Conservation (phyloP, 2,329 filamentous ascomycete species). For the Apiospora malaysiana region DNA sequence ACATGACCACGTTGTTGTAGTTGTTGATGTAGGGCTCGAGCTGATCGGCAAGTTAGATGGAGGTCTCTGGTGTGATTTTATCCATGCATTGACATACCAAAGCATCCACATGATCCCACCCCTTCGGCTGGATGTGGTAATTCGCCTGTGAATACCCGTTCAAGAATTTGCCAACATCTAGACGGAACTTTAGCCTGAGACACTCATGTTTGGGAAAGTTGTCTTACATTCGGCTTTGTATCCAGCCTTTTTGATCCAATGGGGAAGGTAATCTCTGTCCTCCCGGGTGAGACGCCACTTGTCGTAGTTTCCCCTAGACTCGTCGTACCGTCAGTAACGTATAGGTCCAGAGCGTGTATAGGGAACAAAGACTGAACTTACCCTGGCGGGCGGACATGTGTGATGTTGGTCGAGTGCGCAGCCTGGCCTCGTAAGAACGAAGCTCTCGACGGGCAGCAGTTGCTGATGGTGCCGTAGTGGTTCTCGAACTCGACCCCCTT, state of each 20-base stretch:
- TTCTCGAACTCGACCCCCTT: conserved; percentile 35
- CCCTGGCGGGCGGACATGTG: conserved; percentile 25
- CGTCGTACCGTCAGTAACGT: neutral
- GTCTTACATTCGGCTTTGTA: conserved; percentile 28
- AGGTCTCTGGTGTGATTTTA: no score
- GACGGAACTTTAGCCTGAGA: neutral
- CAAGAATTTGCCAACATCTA: conserved; percentile 22
- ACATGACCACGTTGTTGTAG: conserved; percentile 23
- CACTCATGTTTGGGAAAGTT: neutral
- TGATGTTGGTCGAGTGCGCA: conserved; percentile 38
- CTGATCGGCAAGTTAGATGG: neutral
- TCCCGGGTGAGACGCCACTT: conserved; percentile 27
- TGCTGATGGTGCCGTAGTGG: conserved; percentile 37
- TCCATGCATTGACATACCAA: neutral
- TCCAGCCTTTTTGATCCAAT: conserved; percentile 28
- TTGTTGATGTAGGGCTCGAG: conserved; percentile 23
- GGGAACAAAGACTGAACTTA: neutral
- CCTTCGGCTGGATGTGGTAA: conserved; percentile 4
- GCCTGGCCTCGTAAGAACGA: conserved; percentile 33
- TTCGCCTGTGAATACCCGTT: conserved; percentile 19
- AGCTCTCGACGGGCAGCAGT: conserved; percentile 37
- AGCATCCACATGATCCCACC: conserved; percentile 25
- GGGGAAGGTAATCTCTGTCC: conserved; percentile 28
- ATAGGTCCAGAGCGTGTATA: no score
- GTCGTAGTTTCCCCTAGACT: conserved; percentile 27